A percentile compares a stretch with the other conserved stretches of the same genome.
These are phyloP conservation scores for Eruca vesicaria DNA, from an alignment of 441 rosid genomes.

Conservation along the genomic window DNA sequence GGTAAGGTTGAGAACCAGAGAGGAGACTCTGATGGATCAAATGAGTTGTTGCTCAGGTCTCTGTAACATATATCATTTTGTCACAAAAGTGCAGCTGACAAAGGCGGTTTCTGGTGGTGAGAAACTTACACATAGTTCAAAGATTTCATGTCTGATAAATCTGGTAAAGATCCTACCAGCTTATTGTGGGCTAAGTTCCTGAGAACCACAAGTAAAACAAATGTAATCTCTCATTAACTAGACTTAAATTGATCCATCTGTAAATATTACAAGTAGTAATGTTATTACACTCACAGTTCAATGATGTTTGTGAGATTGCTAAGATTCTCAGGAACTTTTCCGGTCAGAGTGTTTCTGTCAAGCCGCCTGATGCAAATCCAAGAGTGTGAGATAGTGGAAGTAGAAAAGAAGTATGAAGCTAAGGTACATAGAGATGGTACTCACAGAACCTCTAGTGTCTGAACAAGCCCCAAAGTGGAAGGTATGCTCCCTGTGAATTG, in stretches of 20 bases:
- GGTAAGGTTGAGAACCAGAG: conserved; percentile 83
- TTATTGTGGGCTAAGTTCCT: conserved; percentile 84
- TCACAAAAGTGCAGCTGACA: conserved; percentile 5
- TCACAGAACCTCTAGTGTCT: conserved; percentile 97
- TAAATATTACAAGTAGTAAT: neutral
- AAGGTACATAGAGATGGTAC: conserved; percentile 37
- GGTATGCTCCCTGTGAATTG: conserved; percentile 73
- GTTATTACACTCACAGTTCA: conserved; percentile 60
- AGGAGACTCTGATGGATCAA: conserved; percentile 73
- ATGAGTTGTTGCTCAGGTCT: conserved; percentile 87
- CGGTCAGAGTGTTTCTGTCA: conserved; percentile 76
- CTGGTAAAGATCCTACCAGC: conserved; percentile 76
- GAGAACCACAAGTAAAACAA: conserved; percentile 15
- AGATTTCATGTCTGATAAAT: conserved; percentile 61
- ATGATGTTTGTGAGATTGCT: conserved; percentile 69
- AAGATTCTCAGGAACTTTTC: conserved; percentile 65
- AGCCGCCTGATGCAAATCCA: conserved; percentile 67
- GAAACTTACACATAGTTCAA: conserved; percentile 82
- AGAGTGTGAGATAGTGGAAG: conserved; percentile 16
- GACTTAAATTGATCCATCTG: conserved; percentile 15
- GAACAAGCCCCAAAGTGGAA: conserved; percentile 59
- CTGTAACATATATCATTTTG: conserved; percentile 41
- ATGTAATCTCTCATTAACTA: conserved; percentile 11
- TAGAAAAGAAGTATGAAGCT: neutral
- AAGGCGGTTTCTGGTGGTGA: conserved; percentile 1